phyloP scores from a whole-genome alignment of 164 flowering plant species.

The Kingdonia uniflora region DNA sequence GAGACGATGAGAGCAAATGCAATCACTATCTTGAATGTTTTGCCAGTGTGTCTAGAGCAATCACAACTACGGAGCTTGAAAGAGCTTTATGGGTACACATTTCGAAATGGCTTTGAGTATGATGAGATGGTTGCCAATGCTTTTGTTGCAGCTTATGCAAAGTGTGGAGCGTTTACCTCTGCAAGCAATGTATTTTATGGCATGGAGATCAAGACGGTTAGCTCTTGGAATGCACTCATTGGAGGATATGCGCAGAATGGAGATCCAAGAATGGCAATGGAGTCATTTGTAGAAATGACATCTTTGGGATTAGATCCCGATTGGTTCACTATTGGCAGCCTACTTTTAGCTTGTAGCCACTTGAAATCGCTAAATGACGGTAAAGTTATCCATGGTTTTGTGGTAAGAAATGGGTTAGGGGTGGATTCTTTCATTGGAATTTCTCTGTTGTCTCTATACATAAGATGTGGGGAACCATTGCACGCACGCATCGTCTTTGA shows the following conservation, averaged over 20 bases:
- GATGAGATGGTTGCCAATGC: constrained; percentile 48
- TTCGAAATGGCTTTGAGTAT: constrained; percentile 34
- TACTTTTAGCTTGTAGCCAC: constrained; percentile 50
- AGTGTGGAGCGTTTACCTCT: constrained; percentile 39
- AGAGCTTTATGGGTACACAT: constrained; percentile 60
- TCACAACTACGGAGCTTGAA: constrained; percentile 32
- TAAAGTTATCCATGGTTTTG: constrained; percentile 49
- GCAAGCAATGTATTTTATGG: constrained; percentile 34
- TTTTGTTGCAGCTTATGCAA: constrained; percentile 56
- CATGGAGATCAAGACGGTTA: constrained; percentile 33
- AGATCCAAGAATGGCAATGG: constrained; percentile 38
- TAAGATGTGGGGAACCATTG: constrained; percentile 27
- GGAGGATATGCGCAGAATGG: constrained; percentile 57
- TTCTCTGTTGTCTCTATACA: constrained; percentile 49
- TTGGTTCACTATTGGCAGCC: constrained; percentile 41
- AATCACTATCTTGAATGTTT: constrained; percentile 45
- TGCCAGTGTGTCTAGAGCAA: constrained; percentile 33
- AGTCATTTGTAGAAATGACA: constrained; percentile 37
- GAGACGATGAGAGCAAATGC: constrained; percentile 24
- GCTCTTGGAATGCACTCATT: constrained; percentile 67
- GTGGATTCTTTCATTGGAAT: constrained; percentile 35
- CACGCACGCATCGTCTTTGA: constrained; percentile 33
- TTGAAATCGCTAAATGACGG: constrained; percentile 31
- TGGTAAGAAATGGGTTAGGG: constrained; percentile 42
- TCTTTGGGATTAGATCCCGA: constrained; percentile 37